Evolutionary conservation across 2,329 filamentous ascomycete species (phyloP).

Genomic region (Arthrobotrys sinensis): DNA sequence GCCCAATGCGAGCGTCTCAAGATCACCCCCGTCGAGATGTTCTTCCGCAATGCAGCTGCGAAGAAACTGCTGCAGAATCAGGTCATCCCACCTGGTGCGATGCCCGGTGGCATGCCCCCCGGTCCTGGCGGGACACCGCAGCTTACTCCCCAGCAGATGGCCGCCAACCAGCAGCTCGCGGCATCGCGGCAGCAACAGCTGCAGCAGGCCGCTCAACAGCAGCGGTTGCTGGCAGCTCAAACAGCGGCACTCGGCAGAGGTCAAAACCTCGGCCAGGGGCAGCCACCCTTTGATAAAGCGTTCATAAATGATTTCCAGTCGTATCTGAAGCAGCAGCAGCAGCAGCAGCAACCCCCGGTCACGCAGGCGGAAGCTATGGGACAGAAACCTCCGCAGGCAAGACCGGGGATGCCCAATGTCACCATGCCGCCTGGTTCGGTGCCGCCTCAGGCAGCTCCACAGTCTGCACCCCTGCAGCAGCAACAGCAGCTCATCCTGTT

Average conservation of each 20-base stretch:
- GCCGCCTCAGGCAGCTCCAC: conserved; percentile 24
- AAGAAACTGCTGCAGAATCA: conserved; percentile 45
- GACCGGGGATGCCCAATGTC: conserved; percentile 41
- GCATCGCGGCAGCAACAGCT: conserved; percentile 41
- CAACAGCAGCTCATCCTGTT: conserved; percentile 33
- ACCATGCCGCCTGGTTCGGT: conserved; percentile 32
- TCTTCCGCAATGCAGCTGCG: conserved; percentile 53
- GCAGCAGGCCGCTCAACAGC: conserved; percentile 33
- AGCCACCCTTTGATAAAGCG: conserved; percentile 44
- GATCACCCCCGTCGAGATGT: conserved; percentile 50
- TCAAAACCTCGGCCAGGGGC: conserved; percentile 34
- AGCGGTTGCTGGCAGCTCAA: conserved; percentile 38
- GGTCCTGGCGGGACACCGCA: conserved; percentile 22
- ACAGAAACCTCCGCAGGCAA: conserved; percentile 3
- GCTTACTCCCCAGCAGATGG: conserved; percentile 38
- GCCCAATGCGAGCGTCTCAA: conserved; percentile 45
- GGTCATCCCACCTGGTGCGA: conserved; percentile 5
- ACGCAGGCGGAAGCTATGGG: conserved; percentile 15
- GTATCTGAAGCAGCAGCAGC: conserved; percentile 44
- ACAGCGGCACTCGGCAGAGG: conserved; percentile 47
- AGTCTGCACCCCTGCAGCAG: conserved; percentile 31
- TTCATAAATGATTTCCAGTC: conserved; percentile 55
- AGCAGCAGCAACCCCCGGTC: conserved; percentile 23
- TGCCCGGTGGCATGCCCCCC: conserved; percentile 1
- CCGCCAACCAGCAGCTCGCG: conserved; percentile 38